phyloP scores from a whole-genome alignment of 768 basidiomycete genomes.

The Agrocybe praecox region DNA sequence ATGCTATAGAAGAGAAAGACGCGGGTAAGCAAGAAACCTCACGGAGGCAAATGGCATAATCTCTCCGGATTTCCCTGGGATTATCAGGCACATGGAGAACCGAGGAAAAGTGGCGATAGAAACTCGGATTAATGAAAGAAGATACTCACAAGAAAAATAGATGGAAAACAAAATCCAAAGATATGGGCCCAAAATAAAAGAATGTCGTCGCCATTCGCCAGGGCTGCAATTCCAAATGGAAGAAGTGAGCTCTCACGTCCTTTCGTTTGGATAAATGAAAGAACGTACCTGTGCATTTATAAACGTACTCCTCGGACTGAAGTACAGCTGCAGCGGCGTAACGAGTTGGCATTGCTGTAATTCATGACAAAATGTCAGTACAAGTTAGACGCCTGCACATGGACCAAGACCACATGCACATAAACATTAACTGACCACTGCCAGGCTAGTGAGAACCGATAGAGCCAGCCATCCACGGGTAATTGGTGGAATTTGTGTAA shows the following conservation, averaged over 20 bases:
- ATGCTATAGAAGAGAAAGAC: constrained; percentile 56
- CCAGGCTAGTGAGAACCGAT: constrained; percentile 78
- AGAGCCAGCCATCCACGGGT: constrained; percentile 86
- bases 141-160: constrained; percentile 94
- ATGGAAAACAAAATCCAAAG: constrained; percentile 94
- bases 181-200: constrained; percentile 94
- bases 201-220: constrained; percentile 93
- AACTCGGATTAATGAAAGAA: constrained; percentile 1
- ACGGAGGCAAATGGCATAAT: background rate
- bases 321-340: constrained; percentile 90
- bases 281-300: constrained; percentile 72
- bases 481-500: constrained; percentile 88
- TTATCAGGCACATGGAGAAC: background rate
- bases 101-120: background rate
- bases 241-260: background rate
- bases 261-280: background rate
- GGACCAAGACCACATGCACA: background rate
- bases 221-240: constrained; percentile 46
- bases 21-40: background rate
- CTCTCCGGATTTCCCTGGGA: background rate
- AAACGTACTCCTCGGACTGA: constrained; percentile 86
- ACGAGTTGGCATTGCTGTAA: constrained; percentile 89
- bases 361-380: background rate
- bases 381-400: background rate
- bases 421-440: constrained; percentile 66